Evolutionary conservation across 768 basidiomycete species (phyloP).

Genomic region (Phallus indusiatus): DNA sequence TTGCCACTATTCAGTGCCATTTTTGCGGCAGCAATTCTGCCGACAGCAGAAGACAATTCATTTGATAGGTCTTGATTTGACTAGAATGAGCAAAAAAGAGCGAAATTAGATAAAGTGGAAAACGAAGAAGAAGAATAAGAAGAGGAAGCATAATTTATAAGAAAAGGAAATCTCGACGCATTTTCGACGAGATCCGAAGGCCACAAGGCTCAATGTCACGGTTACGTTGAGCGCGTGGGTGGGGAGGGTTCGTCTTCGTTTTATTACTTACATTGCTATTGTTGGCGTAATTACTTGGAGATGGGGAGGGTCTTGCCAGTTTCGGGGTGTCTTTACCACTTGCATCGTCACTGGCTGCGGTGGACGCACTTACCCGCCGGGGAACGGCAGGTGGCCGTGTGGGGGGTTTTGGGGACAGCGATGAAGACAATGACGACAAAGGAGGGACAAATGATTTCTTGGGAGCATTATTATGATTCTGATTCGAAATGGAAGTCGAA

Average conservation of each 20-base stretch:
- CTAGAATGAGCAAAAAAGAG: background rate
- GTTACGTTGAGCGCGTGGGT: no score
- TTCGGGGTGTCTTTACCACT: background rate
- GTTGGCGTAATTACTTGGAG: background rate
- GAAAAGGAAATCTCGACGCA: background rate
- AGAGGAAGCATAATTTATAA: background rate
- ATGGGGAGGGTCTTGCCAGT: background rate
- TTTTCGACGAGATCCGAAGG: background rate
- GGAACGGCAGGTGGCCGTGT: background rate
- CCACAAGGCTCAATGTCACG: no score
- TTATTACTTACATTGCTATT: background rate
- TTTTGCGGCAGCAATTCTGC: slow-evolving; percentile 51
- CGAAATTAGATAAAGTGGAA: no score
- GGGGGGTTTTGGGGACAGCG: background rate
- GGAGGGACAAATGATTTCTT: background rate
- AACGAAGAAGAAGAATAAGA: no score
- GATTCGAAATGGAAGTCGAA: background rate
- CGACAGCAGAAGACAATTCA: slow-evolving; percentile 25
- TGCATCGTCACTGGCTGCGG: background rate
- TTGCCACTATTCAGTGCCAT: slow-evolving; percentile 26
- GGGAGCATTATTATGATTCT: background rate
- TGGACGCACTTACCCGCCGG: background rate
- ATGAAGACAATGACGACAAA: background rate
- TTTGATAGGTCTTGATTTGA: slow-evolving; percentile 31
- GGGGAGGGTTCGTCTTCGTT: no score